Percentiles rank a stretch among this genome's conserved stretches.
Evolutionary conservation across 2,329 filamentous ascomycete genomes (phyloP).

Genomic region (Trichoderma sp.): DNA sequence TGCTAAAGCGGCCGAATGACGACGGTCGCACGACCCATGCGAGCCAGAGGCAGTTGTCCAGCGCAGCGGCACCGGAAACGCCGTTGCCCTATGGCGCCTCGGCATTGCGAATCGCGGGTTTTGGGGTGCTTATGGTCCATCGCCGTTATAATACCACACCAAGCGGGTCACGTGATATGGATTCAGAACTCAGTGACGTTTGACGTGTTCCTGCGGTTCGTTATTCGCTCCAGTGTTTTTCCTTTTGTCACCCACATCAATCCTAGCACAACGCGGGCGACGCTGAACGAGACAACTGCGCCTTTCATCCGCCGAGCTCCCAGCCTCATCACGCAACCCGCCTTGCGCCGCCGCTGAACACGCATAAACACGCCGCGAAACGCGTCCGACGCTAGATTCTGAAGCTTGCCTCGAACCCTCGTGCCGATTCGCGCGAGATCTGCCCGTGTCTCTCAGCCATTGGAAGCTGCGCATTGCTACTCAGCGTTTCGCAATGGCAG

Average conservation of each 20-base stretch:
- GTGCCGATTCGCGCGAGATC: conserved; percentile 25
- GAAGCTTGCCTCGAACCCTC: conserved; percentile 23
- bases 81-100: conserved; percentile 16
- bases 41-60: background rate
- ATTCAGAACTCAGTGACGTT: conserved; percentile 39
- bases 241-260: conserved; percentile 39
- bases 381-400: conserved; percentile 28
- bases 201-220: conserved; percentile 38
- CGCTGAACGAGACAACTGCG: conserved; percentile 39
- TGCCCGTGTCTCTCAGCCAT: conserved; percentile 16
- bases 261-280: conserved; percentile 38
- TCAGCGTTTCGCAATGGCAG: conserved; percentile 41
- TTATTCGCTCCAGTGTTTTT: conserved; percentile 40
- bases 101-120: conserved; percentile 18
- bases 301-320: conserved; percentile 35
- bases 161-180: conserved; percentile 37
- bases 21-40: conserved; percentile 8
- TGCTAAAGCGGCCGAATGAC: conserved; percentile 4
- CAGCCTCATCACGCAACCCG: conserved; percentile 36
- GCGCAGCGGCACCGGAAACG: conserved; percentile 1
- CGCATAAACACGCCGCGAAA: conserved; percentile 30
- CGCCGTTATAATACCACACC: conserved; percentile 17
- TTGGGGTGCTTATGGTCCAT: conserved; percentile 20
- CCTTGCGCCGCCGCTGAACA: conserved; percentile 36
- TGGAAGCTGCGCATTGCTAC: conserved; percentile 30